A percentile compares a stretch with the other conserved stretches of the same genome.
Conservation (phyloP, 192 early-diverging fungal genomes). For the Rhizophlyctis rosea region DNA sequence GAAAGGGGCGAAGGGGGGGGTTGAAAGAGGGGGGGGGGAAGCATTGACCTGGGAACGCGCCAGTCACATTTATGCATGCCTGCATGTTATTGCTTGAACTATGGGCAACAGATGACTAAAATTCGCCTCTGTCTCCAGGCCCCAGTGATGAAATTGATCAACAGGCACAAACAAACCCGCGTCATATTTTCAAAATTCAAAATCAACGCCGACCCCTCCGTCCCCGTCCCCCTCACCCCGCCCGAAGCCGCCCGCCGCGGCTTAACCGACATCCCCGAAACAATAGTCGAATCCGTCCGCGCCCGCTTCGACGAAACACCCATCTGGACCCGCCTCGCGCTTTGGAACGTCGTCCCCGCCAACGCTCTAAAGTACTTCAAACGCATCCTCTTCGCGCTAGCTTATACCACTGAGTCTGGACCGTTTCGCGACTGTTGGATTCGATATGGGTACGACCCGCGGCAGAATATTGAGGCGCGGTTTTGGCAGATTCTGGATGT, state of each 20-base stretch:
- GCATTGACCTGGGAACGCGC: no score
- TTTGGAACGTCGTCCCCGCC: slow-evolving; percentile 25
- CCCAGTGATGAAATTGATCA: no score
- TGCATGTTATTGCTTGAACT: no score
- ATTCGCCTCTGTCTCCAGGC: no score
- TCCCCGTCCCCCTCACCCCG: not conserved
- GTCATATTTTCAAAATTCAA: no score
- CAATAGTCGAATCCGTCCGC: slow-evolving; percentile 11
- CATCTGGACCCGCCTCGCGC: slow-evolving; percentile 34
- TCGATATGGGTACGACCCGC: slow-evolving; percentile 42
- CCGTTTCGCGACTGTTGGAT: slow-evolving; percentile 42
- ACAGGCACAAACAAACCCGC: no score
- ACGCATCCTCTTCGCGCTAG: slow-evolving; percentile 20
- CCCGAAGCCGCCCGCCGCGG: not conserved
- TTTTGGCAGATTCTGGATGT: slow-evolving; percentile 36
- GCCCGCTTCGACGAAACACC: slow-evolving; percentile 27
- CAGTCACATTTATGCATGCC: no score
- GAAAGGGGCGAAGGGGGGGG: no score
- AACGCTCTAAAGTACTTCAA: slow-evolving; percentile 12
- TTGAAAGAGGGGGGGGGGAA: no score
- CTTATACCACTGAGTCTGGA: slow-evolving; percentile 26
- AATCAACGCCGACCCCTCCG: not conserved
- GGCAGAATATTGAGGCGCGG: slow-evolving; percentile 26
- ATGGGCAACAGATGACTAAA: no score
- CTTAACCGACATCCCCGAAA: slow-evolving; percentile 4